phyloP scores from a whole-genome alignment of 371 early-diverging fungal genomes.

The Choanephora cucurbitarum region DNA sequence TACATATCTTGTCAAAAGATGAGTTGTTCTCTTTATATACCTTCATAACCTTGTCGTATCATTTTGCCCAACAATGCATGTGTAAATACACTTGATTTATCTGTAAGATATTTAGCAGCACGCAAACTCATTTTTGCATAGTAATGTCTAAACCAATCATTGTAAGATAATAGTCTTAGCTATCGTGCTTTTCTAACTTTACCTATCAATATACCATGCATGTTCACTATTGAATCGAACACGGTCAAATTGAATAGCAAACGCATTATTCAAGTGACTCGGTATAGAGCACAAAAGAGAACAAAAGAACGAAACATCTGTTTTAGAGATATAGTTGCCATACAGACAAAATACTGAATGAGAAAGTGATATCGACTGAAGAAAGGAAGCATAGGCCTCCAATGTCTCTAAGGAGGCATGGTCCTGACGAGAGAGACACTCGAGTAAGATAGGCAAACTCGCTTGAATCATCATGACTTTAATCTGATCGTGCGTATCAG shows the following conservation, averaged over 20 bases:
- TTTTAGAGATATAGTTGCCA: not conserved
- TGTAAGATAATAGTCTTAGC: not conserved
- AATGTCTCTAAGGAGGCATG: conserved; percentile 15
- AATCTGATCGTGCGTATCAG: not conserved
- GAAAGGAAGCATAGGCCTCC: conserved; percentile 12
- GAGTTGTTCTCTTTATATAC: conserved; percentile 5
- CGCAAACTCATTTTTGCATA: conserved; percentile 14
- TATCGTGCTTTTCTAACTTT: not conserved
- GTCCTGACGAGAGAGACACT: conserved; percentile 19
- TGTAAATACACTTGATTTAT: conserved; percentile 5
- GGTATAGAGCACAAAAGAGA: conserved; percentile 37
- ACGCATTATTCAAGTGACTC: conserved; percentile 29
- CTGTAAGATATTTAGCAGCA: conserved; percentile 10
- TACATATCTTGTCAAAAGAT: conserved; percentile 1
- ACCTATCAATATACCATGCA: conserved; percentile 22
- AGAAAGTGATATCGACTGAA: conserved; percentile 9
- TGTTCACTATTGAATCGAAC: conserved; percentile 4
- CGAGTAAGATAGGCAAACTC: conserved; percentile 26
- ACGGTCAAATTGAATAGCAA: conserved; percentile 19
- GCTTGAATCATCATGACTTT: conserved; percentile 11
- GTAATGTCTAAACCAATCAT: conserved; percentile 12
- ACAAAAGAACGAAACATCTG: conserved; percentile 24
- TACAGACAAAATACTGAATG: conserved; percentile 4
- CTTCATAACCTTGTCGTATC: conserved; percentile 34
- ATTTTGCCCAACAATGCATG: conserved; percentile 33